Base-by-base conservation (phyloP, 148 eudicot species). In the Vaccinium macrocarpon region DNA sequence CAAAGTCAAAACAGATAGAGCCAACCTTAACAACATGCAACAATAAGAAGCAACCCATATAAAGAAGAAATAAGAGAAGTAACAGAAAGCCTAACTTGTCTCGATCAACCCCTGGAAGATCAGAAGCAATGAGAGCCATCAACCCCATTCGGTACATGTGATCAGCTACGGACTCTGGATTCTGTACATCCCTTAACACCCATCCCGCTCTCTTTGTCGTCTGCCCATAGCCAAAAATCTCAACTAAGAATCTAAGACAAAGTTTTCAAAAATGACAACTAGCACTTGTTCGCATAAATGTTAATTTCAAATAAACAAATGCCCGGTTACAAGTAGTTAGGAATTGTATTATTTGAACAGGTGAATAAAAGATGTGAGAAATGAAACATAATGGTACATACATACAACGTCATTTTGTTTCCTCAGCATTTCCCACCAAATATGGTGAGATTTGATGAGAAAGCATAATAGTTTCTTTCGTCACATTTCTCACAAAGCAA, bases 81-180 rank as follows among this genome's bases (percentile, higher is more conserved):
- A 55, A n/a, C 27, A n/a, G 5, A 64, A 85, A 78, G 52, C 84
- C 90, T 81, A 85, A 97, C 98, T 95, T 97, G 84, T 97, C 96
- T 4, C 99, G 95, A 88, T 97, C 89, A 56, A 97, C 90, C 35
- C 94, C 98, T 70, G 98, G 97, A 85, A 92, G 50, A 79, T 97
- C 98, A 78, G 93, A 46, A 88, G 96, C 84, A 50, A 97, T 89
- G 56, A 97, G 95, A 77, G 97, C 95, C 99, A 97, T 97, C 55
- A 97, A 82, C 46, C 97, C 98, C 99, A 95, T 97, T 46, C 98
- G 91, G 81, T 97, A 93, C 98, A 97, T 97, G 85, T 97, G 99
- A 86, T 97, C 99, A 32, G 97, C 93, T 82, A 97, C 89, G 1
- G 99, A 97, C 84, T 97, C 99, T 13, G 99, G 99, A 87, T 88